phyloP scores from a whole-genome alignment of 495 filamentous ascomycete genomes.

The Penicillium canariense region DNA sequence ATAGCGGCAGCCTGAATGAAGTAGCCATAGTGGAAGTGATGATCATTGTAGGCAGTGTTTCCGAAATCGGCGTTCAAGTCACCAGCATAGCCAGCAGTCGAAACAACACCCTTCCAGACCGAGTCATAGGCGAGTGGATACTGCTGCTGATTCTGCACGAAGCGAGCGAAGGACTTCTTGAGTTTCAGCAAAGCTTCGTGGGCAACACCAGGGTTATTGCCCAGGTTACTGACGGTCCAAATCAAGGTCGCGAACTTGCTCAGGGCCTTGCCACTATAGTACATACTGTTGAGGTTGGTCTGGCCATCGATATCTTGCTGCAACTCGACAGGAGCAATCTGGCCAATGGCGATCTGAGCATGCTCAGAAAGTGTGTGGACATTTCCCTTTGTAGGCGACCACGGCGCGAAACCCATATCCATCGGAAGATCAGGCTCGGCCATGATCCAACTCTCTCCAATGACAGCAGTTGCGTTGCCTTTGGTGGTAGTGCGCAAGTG shows the following conservation, averaged over 20 bases:
- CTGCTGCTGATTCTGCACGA: conserved; percentile 72
- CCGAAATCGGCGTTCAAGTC: conserved; percentile 75
- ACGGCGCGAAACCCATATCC: conserved; percentile 72
- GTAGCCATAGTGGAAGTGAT: conserved; percentile 92
- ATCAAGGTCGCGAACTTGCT: conserved; percentile 80
- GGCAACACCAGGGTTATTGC: conserved; percentile 58
- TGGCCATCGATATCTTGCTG: conserved; percentile 67
- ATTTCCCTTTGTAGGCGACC: conserved; percentile 56
- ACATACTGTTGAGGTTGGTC: conserved; percentile 84
- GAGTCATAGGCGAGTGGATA: conserved; percentile 78
- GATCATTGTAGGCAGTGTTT: conserved; percentile 88
- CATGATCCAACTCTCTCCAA: conserved; percentile 78
- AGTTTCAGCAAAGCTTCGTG: conserved; percentile 62
- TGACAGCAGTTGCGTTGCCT: conserved; percentile 69
- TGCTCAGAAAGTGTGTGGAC: conserved; percentile 47
- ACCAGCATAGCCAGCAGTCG: conserved; percentile 73
- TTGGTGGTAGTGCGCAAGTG: conserved; percentile 82
- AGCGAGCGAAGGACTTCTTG: conserved; percentile 73
- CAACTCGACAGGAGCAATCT: conserved; percentile 63
- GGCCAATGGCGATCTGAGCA: conserved; percentile 53
- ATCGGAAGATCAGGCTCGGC: conserved; percentile 68
- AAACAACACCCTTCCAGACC: conserved; percentile 84
- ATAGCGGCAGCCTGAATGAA: conserved; percentile 87
- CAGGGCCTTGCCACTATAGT: conserved; percentile 89
- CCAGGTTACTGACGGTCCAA: conserved; percentile 65